Evolutionary conservation across 129 eudicot species (phyloP), one percentile per base, ranked within the genome.

Genomic region (Daucus carota): DNA sequence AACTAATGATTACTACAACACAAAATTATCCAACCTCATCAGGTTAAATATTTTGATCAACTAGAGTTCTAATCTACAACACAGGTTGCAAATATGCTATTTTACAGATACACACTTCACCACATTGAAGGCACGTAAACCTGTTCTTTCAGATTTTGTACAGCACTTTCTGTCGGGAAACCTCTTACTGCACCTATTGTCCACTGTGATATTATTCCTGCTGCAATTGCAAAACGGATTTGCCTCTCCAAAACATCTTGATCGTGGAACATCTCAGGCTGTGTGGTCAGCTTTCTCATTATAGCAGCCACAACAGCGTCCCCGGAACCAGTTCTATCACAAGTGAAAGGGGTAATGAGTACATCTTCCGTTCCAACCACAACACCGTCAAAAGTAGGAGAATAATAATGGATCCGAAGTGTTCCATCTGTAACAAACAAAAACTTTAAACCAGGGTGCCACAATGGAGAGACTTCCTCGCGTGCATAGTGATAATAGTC

Each of bases 271-370:
- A 94, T 89, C 75, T 94, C 96, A 9, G 92, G 93, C 10, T 81
- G 75, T 52, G 80, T 91, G 31, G 88, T 94, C 86, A 94, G 78
- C 71, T 94, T 94, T 73, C 97, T 86, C 86, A 94, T 79, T 31
- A 94, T 91, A 38, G 79, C 98, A 36, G 97, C 98, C 75, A 94
- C 98, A 71, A 94, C 87, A 24, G 97, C 97, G 77, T 94, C 98
- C 47, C 98, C 98, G 8, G 98, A 94, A 26, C 98, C 98, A 11
- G 98, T 89, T 79, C 98, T 81, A 74, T 94, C 98, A 78, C 97
- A 91, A 36, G 98, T 94, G 41, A 88, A 91, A 9, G 98, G 98
- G 3, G 98, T 89, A 52, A 94, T 91, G 43, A 94, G 85, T 54
- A 94, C 98, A 54, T 94, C 98, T 63, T 94, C 98, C 0, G 97